Percentiles rank a stretch among this genome's conserved stretches.
These are phyloP conservation scores for Oleoguttula mirabilis DNA, from an alignment of 495 filamentous ascomycete genomes.

Conservation along the genomic window DNA sequence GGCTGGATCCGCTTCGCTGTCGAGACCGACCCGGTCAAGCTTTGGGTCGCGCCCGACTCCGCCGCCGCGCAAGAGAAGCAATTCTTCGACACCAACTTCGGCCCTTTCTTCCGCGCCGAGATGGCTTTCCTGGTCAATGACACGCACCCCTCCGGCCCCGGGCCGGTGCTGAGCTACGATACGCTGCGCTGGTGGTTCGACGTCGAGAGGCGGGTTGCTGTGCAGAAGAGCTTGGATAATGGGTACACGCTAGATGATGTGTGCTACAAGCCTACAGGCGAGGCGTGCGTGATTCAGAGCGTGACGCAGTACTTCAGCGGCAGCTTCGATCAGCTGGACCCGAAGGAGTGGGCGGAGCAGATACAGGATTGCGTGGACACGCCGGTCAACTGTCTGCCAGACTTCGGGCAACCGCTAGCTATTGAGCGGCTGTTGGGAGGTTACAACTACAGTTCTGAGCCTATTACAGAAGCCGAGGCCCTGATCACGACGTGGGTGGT, in stretches of 20 bases:
- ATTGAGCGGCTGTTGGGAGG: slow-evolving; percentile 80
- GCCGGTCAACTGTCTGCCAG: slow-evolving; percentile 67
- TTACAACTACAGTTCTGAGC: slow-evolving; percentile 39
- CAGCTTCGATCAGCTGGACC: slow-evolving; percentile 47
- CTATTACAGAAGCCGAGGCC: slow-evolving; percentile 61
- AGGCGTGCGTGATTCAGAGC: slow-evolving; percentile 86
- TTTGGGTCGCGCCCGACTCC: slow-evolving; percentile 93
- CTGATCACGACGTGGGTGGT: slow-evolving; percentile 94
- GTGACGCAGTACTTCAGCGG: slow-evolving; percentile 74
- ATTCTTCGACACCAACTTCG: slow-evolving; percentile 92
- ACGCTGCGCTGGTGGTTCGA: slow-evolving; percentile 90
- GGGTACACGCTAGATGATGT: slow-evolving; percentile 64
- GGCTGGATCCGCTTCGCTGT: slow-evolving; percentile 80
- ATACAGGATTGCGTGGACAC: slow-evolving; percentile 60
- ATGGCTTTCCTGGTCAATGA: slow-evolving; percentile 92
- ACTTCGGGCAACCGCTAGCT: slow-evolving; percentile 72
- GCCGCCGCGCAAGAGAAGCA: slow-evolving; percentile 82
- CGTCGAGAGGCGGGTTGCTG: slow-evolving; percentile 62
- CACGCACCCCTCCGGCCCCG: slow-evolving; percentile 46
- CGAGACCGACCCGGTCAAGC: slow-evolving; percentile 75
- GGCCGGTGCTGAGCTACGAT: slow-evolving; percentile 74
- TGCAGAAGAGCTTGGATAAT: slow-evolving; percentile 52
- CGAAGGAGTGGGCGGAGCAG: slow-evolving; percentile 53
- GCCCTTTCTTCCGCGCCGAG: slow-evolving; percentile 87
- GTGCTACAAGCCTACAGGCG: slow-evolving; percentile 85